These are phyloP conservation scores for Calycina herbarum DNA, from an alignment of 2,329 filamentous ascomycete genomes.

Conservation along the genomic window DNA sequence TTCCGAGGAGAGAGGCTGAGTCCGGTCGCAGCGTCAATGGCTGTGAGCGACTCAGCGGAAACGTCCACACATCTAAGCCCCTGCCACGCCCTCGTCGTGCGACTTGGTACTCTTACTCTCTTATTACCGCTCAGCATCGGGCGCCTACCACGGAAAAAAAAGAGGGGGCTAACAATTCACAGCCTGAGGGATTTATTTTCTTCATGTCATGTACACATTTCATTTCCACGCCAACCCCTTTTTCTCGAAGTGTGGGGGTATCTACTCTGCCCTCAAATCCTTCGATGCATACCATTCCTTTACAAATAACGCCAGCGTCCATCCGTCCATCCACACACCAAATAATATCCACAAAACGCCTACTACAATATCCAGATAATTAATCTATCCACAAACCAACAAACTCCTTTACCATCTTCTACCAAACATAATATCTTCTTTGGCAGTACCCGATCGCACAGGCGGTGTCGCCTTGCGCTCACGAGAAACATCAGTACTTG, in stretches of 20 bases:
- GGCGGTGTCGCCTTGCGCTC: constrained; percentile 29
- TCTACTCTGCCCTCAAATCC: not conserved
- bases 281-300: not conserved
- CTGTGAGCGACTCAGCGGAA: not conserved
- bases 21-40: not conserved
- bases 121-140: not conserved
- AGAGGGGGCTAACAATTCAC: too few relatives aligned
- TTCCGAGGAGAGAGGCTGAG: not conserved
- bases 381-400: constrained; percentile 6
- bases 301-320: not conserved
- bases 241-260: not conserved
- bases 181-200: too few relatives aligned
- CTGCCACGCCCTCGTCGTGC: constrained; percentile 4
- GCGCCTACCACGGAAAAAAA: not conserved
- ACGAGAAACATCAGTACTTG: constrained; percentile 23
- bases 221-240: not conserved
- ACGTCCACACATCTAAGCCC: not conserved
- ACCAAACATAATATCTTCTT: constrained; percentile 37
- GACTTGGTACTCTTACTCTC: constrained; percentile 5
- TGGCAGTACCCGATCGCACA: constrained; percentile 16
- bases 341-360: not conserved
- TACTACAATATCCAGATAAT: constrained; percentile 1
- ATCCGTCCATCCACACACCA: not conserved
- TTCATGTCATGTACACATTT: constrained; percentile 2
- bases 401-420: constrained; percentile 33